Percentiles rank a stretch among this genome's conserved stretches.
Conservation (phyloP, 2,329 filamentous ascomycete species). For the Byssochlamys sp. region DNA sequence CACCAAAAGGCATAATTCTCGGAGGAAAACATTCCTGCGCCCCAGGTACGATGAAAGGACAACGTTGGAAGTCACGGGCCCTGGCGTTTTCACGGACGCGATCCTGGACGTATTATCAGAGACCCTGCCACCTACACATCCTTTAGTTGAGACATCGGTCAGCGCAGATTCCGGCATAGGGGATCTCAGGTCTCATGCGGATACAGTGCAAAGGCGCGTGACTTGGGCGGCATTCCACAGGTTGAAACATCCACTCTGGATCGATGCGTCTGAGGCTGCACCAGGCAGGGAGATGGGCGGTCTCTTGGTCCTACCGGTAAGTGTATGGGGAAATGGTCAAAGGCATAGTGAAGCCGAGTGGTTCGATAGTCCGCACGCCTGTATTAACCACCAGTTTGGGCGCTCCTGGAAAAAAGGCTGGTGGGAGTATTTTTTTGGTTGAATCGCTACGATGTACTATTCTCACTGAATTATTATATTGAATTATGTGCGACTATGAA, state of each 20-base stretch:
- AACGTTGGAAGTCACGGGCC: constrained; percentile 24
- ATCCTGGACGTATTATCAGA: constrained; percentile 21
- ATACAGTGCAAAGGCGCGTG: constrained; percentile 13
- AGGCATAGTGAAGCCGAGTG: constrained; percentile 21
- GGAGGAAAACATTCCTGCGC: constrained; percentile 6
- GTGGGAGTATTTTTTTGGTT: constrained; percentile 21
- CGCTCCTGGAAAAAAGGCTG: constrained; percentile 24
- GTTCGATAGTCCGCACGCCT: constrained; percentile 19
- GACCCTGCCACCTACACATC: constrained; percentile 17
- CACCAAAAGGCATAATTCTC: constrained; percentile 16
- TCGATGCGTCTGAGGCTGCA: constrained; percentile 11
- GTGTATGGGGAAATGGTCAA: constrained; percentile 39
- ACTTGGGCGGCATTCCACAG: constrained; percentile 27
- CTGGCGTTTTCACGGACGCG: constrained; percentile 26
- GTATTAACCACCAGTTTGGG: constrained; percentile 26
- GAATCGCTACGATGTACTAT: not conserved
- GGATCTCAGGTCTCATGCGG: constrained; percentile 10
- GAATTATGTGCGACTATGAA: too few species aligned
- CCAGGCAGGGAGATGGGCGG: constrained; percentile 58
- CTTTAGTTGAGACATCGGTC: constrained; percentile 15
- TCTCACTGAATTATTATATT: too few species aligned
- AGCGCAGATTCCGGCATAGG: constrained; percentile 13
- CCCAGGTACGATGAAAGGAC: constrained; percentile 17
- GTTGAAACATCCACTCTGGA: constrained; percentile 16
- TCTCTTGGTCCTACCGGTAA: constrained; percentile 80